Base-by-base conservation (phyloP, 2,329 filamentous ascomycete species). In the Emydomyces testavorans region DNA sequence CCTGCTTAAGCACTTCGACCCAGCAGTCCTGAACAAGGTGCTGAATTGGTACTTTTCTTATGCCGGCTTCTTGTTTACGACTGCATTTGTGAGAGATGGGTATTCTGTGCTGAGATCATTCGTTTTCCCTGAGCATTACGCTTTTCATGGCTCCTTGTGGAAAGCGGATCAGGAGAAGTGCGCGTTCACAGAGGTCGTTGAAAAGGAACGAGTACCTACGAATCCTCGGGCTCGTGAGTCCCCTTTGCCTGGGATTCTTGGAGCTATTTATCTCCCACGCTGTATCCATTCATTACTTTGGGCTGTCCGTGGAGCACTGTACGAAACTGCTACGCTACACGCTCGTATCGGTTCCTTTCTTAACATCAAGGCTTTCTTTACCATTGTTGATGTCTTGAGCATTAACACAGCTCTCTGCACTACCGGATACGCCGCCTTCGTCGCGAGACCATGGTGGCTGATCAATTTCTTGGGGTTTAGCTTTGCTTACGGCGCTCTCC, bases 381-480 rank as follows among this genome's bases (percentile, higher is more conserved):
- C 73, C 50, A 62, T 73, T 26, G 66, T 71, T 39, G 66, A 71
- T 51, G 48, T 72, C 29, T 59, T 82, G 52, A 78, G 81, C 16
- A 77, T 78, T 1, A 57, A 78, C 28, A 37, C 80, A 15, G 58
- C 82, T 7, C 62, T 69, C 13, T 72, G 75, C 5, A 71, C 75
- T 1, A 69, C 82, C 16, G 63, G 72, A 5, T 90, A 88, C 65
- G 82, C 85, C 58, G 74, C 76, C 42, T 70, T 79, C 26, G 65
- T 79, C 21, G 65, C 66, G 21, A 79, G 77, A 55, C 75, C 77
- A 26, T 82, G 82, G 66, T 85, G 78, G 57, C 66, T 95, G 31
- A 90, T 86, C 38, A 96, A 96, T 60, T 68, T 94, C 29, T 76
- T 95, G 58, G 89, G 86, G 0, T 86, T 90, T 56, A 84, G 83